Evolutionary conservation across 441 rosid genomes (phyloP).

Genomic region (Corymbia citriodora): DNA sequence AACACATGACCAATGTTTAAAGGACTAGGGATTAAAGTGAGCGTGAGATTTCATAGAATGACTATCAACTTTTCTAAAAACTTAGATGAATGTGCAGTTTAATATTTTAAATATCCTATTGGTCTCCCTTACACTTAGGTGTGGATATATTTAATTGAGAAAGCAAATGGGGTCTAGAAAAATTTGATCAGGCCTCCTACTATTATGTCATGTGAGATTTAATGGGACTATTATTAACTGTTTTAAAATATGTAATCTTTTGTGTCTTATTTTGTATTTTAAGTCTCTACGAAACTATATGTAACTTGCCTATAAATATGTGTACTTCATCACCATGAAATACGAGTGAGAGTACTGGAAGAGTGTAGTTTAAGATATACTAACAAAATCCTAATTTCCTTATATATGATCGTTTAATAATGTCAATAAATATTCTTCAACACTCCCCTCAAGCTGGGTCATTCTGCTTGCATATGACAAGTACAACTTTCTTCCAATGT

Average conservation of each 20-base stretch:
- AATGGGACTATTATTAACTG: accelerated
- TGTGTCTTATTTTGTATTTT: no score
- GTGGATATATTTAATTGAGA: not conserved
- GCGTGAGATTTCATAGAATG: no score
- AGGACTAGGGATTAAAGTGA: not conserved
- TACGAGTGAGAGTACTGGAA: not conserved
- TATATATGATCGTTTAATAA: no score
- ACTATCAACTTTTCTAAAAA: no score
- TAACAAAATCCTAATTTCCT: not conserved
- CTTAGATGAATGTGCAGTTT: no score
- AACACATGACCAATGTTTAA: not conserved
- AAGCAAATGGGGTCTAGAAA: no score
- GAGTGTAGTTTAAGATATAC: not conserved
- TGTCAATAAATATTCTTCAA: not conserved
- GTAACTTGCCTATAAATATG: not conserved
- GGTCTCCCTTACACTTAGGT: not conserved
- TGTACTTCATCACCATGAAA: not conserved
- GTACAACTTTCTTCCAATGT: not conserved
- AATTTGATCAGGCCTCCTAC: not conserved
- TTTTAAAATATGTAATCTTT: no score
- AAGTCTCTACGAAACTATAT: not conserved
- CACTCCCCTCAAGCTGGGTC: not conserved
- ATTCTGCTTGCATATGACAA: no score
- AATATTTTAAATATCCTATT: no score
- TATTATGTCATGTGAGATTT: not conserved